phyloP scores from a whole-genome alignment of 139 green algal genomes.

The Haematococcus lacustris region DNA sequence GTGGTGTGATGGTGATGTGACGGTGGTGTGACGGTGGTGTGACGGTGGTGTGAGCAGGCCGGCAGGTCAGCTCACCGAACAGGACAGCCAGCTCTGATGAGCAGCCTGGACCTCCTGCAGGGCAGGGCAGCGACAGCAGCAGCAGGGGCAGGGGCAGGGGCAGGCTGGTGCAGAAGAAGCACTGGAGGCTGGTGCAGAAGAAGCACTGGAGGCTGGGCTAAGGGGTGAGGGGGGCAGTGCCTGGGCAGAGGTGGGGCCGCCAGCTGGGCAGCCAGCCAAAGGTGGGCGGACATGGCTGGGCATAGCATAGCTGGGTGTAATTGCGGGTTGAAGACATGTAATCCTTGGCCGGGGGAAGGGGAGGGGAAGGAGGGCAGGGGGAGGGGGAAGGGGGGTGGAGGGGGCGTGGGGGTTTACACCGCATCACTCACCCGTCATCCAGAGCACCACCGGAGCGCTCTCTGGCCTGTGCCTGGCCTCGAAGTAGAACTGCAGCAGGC shows the following conservation, averaged over 20 bases:
- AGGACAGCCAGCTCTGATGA: constrained; percentile 85
- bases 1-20: not conserved
- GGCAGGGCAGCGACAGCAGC: not conserved
- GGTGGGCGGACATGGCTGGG: not conserved
- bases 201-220: too few relatives aligned
- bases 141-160: not conserved
- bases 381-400: not conserved
- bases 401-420: not conserved
- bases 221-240: too few relatives aligned
- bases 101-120: constrained; percentile 87
- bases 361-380: not conserved
- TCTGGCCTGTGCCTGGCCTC: constrained; percentile 5
- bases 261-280: not conserved
- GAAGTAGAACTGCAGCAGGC: not conserved
- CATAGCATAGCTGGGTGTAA: not conserved
- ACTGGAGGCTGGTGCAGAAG: not conserved
- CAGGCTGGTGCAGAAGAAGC: too few relatives aligned
- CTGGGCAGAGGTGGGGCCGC: too few relatives aligned
- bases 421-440: constrained; percentile 54
- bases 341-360: not conserved
- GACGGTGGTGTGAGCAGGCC: not conserved
- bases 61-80: constrained; percentile 28
- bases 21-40: not conserved
- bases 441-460: constrained; percentile 52
- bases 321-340: not conserved